These are phyloP conservation scores for Aspergillus carlsbadensis DNA, from an alignment of 495 filamentous ascomycete genomes.

Conservation along the genomic window DNA sequence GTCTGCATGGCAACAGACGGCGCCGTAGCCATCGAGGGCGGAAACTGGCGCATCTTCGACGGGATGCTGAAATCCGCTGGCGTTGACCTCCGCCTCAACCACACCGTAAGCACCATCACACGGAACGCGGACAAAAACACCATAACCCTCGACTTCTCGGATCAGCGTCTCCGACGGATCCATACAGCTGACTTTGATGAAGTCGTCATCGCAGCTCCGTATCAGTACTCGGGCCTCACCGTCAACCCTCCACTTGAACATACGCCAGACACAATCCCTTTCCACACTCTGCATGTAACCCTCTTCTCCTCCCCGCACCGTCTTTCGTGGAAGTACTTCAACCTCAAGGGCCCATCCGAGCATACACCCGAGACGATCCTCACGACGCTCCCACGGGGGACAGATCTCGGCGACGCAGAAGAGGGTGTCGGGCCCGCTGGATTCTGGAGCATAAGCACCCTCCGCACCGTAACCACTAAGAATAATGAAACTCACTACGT, in stretches of 20 bases:
- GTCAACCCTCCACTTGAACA: slow-evolving; percentile 50
- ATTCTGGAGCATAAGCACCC: slow-evolving; percentile 86
- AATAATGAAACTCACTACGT: slow-evolving; percentile 62
- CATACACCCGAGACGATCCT: slow-evolving; percentile 70
- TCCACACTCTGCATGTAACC: slow-evolving; percentile 82
- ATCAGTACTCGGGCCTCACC: slow-evolving; percentile 71
- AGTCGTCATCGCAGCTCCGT: slow-evolving; percentile 75
- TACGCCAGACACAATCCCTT: slow-evolving; percentile 71
- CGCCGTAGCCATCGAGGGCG: slow-evolving; percentile 74
- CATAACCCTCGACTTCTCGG: slow-evolving; percentile 51
- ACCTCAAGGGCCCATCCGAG: slow-evolving; percentile 50
- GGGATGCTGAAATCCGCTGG: slow-evolving; percentile 67
- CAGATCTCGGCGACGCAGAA: slow-evolving; percentile 45
- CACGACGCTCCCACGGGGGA: slow-evolving; percentile 70
- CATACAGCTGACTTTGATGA: slow-evolving; percentile 76
- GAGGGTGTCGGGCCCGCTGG: slow-evolving; percentile 65
- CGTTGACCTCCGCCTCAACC: slow-evolving; percentile 65
- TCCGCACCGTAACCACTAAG: slow-evolving; percentile 55
- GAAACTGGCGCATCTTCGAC: slow-evolving; percentile 95
- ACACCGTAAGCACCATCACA: slow-evolving; percentile 60
- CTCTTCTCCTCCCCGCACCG: slow-evolving; percentile 75
- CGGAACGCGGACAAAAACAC: slow-evolving; percentile 46
- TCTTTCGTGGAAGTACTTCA: slow-evolving; percentile 70
- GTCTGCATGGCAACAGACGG: slow-evolving; percentile 91
- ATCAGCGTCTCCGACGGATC: slow-evolving; percentile 32